Base-by-base conservation (phyloP, 768 basidiomycete species). In the Trametes sanguinea region DNA sequence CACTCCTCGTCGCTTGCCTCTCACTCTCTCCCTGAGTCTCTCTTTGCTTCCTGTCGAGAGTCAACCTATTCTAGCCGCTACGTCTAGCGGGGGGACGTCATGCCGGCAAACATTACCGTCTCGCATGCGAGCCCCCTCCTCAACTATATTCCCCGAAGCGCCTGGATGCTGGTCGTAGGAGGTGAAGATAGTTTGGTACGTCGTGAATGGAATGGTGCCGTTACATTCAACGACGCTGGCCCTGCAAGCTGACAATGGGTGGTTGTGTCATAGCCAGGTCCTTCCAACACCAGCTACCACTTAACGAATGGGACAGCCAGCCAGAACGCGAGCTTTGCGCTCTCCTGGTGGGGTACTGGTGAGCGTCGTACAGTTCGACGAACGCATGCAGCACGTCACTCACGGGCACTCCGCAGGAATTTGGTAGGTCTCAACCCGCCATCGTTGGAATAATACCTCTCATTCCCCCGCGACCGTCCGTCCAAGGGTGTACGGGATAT, bases 101-200 rank as follows among this genome's bases (percentile, higher is more conserved):
- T 64, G 62, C 54, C 56, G 45, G 32, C 35, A 32, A 70, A 70
- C 57, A 65, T 56, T 44, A 68, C 65, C 32, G 65, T 68, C 46
- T 61, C 65, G 45, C 60, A 70, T 47, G 50, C 60, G 40, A 70
- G 69, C 54, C 69, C 69, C 3, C 54, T 62, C 56, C 54, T 70
- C 7, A 44, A 62, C 13, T 70, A 70, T 47, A 61, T 68, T n/a
- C 69, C 69, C 1, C 60, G 62, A 4, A 61, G 52, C n/a, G 62
- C 68, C 16, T 70, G 69, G 69, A 63, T 44, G 33, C 63, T 63
- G 22, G 63, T 44, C n/a, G 51, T 33, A 11, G 27, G 16, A 11
- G 45, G 17, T 37, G 67, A 66, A 37, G 39, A 60, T 2, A 39
- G 40, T 3, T n/a, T 66, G 51, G 65, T 66, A 39, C 10, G 64